phyloP scores from a whole-genome alignment of 805 yeast genomes.

The Kazachstania taianensis region DNA sequence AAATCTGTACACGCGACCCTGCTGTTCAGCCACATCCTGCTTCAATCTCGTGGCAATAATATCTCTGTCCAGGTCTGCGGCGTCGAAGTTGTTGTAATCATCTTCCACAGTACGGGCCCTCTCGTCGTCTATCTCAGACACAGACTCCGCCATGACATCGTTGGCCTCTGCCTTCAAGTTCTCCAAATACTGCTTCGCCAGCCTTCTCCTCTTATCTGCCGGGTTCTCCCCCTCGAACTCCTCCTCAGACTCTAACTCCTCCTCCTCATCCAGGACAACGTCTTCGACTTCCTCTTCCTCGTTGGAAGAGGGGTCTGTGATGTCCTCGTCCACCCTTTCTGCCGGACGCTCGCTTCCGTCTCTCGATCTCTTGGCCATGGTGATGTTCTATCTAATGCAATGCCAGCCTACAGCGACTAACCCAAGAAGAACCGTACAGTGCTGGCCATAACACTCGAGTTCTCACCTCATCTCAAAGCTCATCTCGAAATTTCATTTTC shows the following conservation, averaged over 20 bases:
- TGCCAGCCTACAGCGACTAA: too few relatives aligned
- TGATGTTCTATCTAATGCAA: too few relatives aligned
- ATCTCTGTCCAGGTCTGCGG: slow-evolving; percentile 83
- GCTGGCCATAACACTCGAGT: too few relatives aligned
- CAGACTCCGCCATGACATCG: slow-evolving; percentile 17
- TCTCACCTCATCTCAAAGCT: not conserved
- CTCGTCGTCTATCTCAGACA: slow-evolving; percentile 6
- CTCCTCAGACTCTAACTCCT: slow-evolving; percentile 53
- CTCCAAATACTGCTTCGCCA: slow-evolving; percentile 86
- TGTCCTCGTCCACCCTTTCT: slow-evolving; percentile 40
- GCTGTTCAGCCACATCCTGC: slow-evolving; percentile 81
- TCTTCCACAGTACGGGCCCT: slow-evolving; percentile 13
- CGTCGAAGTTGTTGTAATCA: slow-evolving; percentile 58
- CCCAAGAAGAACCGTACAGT: too few relatives aligned
- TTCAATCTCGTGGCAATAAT: slow-evolving; percentile 70
- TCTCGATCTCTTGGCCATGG: slow-evolving; percentile 15
- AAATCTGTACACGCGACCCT: slow-evolving; percentile 71
- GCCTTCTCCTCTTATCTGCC: slow-evolving; percentile 86
- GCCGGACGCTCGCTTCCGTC: slow-evolving; percentile 11
- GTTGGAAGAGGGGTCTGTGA: slow-evolving; percentile 40
- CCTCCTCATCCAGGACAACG: slow-evolving; percentile 31
- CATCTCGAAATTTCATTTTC: slow-evolving; percentile 14
- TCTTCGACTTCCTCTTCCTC: slow-evolving; percentile 40
- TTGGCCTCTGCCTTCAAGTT: slow-evolving; percentile 56
- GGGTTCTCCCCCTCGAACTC: slow-evolving; percentile 69